phyloP scores from a whole-genome alignment of 257 asterid species.

The Ocimum tenuiflorum region DNA sequence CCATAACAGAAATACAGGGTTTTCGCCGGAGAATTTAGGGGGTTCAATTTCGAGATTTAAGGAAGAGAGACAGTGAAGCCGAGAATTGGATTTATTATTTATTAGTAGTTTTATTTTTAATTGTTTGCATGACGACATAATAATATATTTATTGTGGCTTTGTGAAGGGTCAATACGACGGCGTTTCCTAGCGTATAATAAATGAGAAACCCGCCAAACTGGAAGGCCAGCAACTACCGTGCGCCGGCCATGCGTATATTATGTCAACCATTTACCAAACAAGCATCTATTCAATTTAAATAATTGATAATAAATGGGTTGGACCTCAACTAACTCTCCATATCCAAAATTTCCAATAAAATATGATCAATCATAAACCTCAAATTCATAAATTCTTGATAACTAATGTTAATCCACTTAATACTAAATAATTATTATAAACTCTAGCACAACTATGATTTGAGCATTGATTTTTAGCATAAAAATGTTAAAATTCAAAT shows the following conservation, averaged over 20 bases:
- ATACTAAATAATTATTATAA: no score
- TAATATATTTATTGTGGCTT: not conserved
- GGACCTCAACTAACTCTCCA: not conserved
- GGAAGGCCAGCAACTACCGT: conserved; percentile 15
- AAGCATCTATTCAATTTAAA: not conserved
- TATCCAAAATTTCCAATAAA: not conserved
- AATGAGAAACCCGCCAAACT: conserved; percentile 29
- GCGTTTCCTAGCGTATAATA: no score
- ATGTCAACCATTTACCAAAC: conserved; percentile 35
- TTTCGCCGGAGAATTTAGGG: conserved; percentile 27
- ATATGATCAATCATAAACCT: no score
- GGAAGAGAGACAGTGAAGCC: conserved; percentile 9
- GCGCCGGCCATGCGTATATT: conserved; percentile 26
- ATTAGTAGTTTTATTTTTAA: not conserved
- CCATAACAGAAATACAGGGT: conserved; percentile 39
- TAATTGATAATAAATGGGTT: not conserved
- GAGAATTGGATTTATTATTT: not conserved
- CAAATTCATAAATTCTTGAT: no score
- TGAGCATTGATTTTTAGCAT: no score
- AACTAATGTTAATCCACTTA: no score
- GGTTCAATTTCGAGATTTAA: conserved; percentile 7
- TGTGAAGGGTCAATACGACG: conserved; percentile 2
- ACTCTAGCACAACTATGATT: no score
- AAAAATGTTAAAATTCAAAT: no score
- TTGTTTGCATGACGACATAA: not conserved